Base-by-base conservation (phyloP, 1,284 basidiomycete genomes). In the Anthracocystis walkeri region DNA sequence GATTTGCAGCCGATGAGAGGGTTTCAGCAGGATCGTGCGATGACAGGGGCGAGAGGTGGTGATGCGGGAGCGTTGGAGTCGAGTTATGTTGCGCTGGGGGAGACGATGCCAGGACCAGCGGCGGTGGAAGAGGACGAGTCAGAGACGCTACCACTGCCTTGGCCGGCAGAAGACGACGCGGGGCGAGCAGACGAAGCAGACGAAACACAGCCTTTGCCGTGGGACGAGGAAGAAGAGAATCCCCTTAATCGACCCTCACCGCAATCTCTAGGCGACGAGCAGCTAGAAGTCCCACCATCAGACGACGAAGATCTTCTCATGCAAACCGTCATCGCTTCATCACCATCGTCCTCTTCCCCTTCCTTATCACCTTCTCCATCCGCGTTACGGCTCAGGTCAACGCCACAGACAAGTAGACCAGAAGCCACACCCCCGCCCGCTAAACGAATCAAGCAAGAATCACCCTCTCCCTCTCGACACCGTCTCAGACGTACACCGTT, bases 221-320 rank as follows among this genome's bases (percentile, higher is more conserved):
- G 71, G 65, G 45, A 61, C 31, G 49, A 54, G 6, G 44, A 44
- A 16, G 29, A 29, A 8, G 56, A 57, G 14, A 23, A 14, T 10
- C 23, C n/a, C 21, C 14, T 23, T 1, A 16, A 8, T 21, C 27
- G 20, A 10, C 18, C 21, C 27, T 14, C 40, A 4, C 44, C 35
- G 18, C 50, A 46, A 25, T 21, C 6, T n/a, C 49, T 23, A 44
- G 27, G 44, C 8, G 31, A 27, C n/a, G 23, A 53, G 2, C 11
- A 50, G 0, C 10, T 23, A 35, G 61, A 68, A 33, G 65, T 68
- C 0, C 62, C 62, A 3, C 55, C 71, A 7, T 65, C 71, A 16
- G 71, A 69, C 35, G 67, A 70, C 41, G 66, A 70, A 41, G 72
- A 75, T 10, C 21, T 62, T 5, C 58, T 74, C 3, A 53, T 66